phyloP scores from a whole-genome alignment of 306 rosid genomes.

The Vicia villosa region DNA sequence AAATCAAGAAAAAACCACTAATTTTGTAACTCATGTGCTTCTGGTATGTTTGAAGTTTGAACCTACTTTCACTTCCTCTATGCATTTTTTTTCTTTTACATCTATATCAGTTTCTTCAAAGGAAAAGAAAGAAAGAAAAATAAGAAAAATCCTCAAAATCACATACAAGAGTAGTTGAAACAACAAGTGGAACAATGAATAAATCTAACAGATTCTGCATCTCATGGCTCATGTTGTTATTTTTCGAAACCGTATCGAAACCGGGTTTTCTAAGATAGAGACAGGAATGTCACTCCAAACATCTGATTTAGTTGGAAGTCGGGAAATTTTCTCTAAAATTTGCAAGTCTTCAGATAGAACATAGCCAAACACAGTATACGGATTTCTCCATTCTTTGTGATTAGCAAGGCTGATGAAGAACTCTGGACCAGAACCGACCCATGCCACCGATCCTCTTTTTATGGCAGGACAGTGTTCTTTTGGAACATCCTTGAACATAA shows the following conservation, averaged over 20 bases:
- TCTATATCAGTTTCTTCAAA: constrained; percentile 21
- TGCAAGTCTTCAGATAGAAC: constrained; percentile 69
- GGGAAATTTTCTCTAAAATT: constrained; percentile 61
- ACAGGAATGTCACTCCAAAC: constrained; percentile 59
- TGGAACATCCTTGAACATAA: constrained; percentile 44
- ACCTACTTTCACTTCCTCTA: neutral
- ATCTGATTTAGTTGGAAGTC: constrained; percentile 58
- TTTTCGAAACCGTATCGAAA: constrained; percentile 45
- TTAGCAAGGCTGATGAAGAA: constrained; percentile 82
- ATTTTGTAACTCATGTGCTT: constrained; percentile 17
- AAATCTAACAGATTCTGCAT: neutral
- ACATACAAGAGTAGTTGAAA: constrained; percentile 7
- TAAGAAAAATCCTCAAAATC: constrained; percentile 31
- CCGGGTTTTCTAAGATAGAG: constrained; percentile 61
- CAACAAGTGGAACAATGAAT: constrained; percentile 8
- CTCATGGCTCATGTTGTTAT: constrained; percentile 21
- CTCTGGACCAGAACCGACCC: constrained; percentile 84
- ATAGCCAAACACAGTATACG: constrained; percentile 67
- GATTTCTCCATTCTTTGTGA: constrained; percentile 68
- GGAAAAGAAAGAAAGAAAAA: neutral
- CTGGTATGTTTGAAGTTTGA: neutral
- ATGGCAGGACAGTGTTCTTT: constrained; percentile 49
- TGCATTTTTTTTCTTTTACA: constrained; percentile 20
- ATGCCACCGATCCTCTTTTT: constrained; percentile 76
- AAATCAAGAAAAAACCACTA: constrained; percentile 28